A percentile compares a stretch with the other conserved stretches of the same genome.
These are phyloP conservation scores for Fraxinus latifolia DNA, from an alignment of 305 asterid species.

Conservation along the genomic window DNA sequence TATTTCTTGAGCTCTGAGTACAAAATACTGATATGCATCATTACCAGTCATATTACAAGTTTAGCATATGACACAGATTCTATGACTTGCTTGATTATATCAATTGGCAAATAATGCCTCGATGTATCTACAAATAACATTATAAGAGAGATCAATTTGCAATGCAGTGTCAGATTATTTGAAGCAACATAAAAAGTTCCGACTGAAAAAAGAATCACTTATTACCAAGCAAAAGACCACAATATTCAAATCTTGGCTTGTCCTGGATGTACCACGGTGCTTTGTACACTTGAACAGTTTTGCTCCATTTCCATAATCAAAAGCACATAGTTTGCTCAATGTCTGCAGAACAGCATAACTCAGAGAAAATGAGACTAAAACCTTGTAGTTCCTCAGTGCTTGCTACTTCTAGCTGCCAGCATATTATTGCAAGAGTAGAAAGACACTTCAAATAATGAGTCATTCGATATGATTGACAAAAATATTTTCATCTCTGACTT, in stretches of 20 bases:
- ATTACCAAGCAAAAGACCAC: conserved; percentile 82
- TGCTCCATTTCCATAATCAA: conserved; percentile 67
- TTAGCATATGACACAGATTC: conserved; percentile 90
- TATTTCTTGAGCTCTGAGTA: conserved; percentile 88
- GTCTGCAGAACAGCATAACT: conserved; percentile 50
- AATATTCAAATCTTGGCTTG: conserved; percentile 75
- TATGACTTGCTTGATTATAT: conserved; percentile 74
- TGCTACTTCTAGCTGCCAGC: conserved; percentile 14
- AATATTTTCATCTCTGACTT: neutral
- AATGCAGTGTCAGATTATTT: conserved; percentile 4
- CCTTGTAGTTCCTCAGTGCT: neutral
- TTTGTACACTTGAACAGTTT: conserved; percentile 56
- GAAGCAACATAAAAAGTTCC: conserved; percentile 4
- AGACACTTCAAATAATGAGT: conserved; percentile 3
- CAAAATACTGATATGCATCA: conserved; percentile 84
- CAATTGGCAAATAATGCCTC: conserved; percentile 76
- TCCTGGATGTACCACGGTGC: conserved; percentile 93
- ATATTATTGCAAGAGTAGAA: neutral
- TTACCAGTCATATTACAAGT: conserved; percentile 83
- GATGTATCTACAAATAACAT: conserved; percentile 67
- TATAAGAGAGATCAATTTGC: conserved; percentile 17
- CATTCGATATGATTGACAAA: neutral
- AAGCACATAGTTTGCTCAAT: conserved; percentile 73
- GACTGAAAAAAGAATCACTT: conserved; percentile 24
- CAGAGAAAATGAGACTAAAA: conserved; percentile 22